These are phyloP conservation scores for Pezizomycotina sp. DNA, from an alignment of 2,329 filamentous ascomycete genomes.

Conservation along the genomic window DNA sequence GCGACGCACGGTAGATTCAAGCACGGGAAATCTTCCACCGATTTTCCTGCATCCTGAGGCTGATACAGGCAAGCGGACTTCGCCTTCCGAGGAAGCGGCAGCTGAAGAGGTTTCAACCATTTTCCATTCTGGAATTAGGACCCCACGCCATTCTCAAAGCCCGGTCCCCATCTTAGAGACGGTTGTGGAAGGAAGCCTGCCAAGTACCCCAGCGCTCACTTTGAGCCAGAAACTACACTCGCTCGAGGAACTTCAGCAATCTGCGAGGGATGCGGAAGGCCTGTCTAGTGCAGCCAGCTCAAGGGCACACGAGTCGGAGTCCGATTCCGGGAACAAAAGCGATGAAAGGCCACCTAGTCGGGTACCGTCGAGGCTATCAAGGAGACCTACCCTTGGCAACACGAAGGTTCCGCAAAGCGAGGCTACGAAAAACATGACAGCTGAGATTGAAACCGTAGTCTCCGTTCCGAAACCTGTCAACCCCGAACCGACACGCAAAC, in stretches of 20 bases:
- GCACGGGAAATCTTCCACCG: constrained; percentile 18
- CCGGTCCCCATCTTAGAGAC: constrained; percentile 60
- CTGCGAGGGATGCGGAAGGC: constrained; percentile 7
- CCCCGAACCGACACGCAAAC: constrained; percentile 44
- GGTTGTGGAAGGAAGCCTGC: constrained; percentile 74
- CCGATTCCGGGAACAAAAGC: constrained; percentile 24
- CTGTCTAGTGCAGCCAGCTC: constrained; percentile 30
- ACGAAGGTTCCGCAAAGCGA: constrained; percentile 51
- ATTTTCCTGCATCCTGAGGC: constrained; percentile 12
- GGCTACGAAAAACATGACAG: constrained; percentile 67
- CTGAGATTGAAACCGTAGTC: constrained; percentile 89
- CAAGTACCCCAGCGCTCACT: constrained; percentile 46
- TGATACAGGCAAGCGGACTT: constrained; percentile 18
- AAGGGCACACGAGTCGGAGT: constrained; percentile 33
- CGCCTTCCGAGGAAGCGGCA: constrained; percentile 18
- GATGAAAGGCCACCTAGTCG: constrained; percentile 37
- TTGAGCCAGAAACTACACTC: constrained; percentile 31
- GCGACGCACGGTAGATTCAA: constrained; percentile 19
- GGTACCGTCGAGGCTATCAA: constrained; percentile 51
- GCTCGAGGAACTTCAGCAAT: constrained; percentile 26
- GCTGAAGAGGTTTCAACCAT: constrained; percentile 18
- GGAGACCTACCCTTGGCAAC: constrained; percentile 36
- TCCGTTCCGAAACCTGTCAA: constrained; percentile 72
- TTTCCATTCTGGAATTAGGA: constrained; percentile 13
- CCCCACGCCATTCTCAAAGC: constrained; percentile 30